phyloP scores from a whole-genome alignment of 208 protist genomes.

The Trypanosoma caninum region DNA sequence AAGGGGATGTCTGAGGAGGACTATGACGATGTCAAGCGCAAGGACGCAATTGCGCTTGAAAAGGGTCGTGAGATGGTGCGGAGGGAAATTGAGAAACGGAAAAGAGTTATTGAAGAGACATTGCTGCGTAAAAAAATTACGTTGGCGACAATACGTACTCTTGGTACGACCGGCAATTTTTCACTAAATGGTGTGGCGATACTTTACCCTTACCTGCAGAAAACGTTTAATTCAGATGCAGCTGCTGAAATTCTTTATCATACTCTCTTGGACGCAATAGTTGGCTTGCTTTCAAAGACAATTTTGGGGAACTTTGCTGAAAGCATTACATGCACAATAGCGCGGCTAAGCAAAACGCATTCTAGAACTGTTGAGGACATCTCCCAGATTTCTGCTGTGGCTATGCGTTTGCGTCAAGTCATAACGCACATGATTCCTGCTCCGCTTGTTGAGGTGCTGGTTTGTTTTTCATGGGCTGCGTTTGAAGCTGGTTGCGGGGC shows the following conservation, averaged over 20 bases:
- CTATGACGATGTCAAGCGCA: conserved; percentile 76
- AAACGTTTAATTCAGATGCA: conserved; percentile 29
- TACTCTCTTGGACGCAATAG: conserved; percentile 60
- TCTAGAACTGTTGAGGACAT: conserved; percentile 62
- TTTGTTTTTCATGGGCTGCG: conserved; percentile 66
- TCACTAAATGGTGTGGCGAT: conserved; percentile 41
- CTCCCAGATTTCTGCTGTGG: conserved; percentile 53
- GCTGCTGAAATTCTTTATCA: conserved; percentile 40
- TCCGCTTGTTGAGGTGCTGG: conserved; percentile 74
- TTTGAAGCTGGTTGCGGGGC: conserved; percentile 79
- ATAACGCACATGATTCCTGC: conserved; percentile 79
- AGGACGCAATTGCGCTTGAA: conserved; percentile 66
- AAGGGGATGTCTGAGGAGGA: conserved; percentile 86
- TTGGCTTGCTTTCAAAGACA: conserved; percentile 54
- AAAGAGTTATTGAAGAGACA: conserved; percentile 25
- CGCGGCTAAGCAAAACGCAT: conserved; percentile 40
- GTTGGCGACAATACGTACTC: conserved; percentile 57
- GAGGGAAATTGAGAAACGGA: conserved; percentile 56
- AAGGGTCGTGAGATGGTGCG: conserved; percentile 67
- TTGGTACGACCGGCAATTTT: conserved; percentile 67
- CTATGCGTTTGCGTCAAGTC: conserved; percentile 53
- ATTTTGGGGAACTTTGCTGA: conserved; percentile 52
- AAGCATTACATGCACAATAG: conserved; percentile 51
- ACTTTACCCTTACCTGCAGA: conserved; percentile 66
- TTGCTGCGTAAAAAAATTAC: conserved; percentile 46